Base-by-base conservation (phyloP, 1,284 basidiomycete genomes). In the Abortiporus biennis region DNA sequence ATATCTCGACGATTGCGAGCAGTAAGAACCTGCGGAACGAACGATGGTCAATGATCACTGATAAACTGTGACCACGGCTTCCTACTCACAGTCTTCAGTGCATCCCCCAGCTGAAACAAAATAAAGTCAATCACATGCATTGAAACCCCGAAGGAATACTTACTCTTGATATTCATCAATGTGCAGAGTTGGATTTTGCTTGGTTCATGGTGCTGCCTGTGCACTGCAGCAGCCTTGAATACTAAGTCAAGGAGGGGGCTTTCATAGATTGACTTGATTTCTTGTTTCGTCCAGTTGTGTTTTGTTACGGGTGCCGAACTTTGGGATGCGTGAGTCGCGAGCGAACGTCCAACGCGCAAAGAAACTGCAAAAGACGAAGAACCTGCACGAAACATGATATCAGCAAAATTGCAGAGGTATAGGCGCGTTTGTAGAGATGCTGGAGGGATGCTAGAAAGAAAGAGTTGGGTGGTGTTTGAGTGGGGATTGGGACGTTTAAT, bases 91-190 rank as follows among this genome's bases (percentile, higher is more conserved):
- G 63, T 99, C 92, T 68, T 99, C 95, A 36, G 86, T 80, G 59
- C 95, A 99, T 50, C 95, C 95, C 36, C 93, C 92, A 51, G 89
- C 90, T 92, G 47, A 31, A 47, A 45, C 37, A 11, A 11, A 3
- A 34, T 19, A n/a, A 8, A 3, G 12, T 36, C 16, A 21, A 25
- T 25, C 25, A 17, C 36, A 21, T 29, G 5, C 12, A 15, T 17
- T 36, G 37, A 22, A 21, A 42, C 13, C 24, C 15, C n/a, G 43
- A 29, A 36, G 8, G 30, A 34, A n/a, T 24, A 74, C 86, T 51
- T 61, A 92, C 90, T 94, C 68, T 99, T 99, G 67, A 99, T 99
- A 63, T 98, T 99, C 89, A 98, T 94, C 23, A 99, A 76, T 2
- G 95, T 98, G 61, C 94, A 98, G 19, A 99, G 76, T 68, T 99